phyloP scores from a whole-genome alignment of 345 rosid genomes.

The Acer campestre region DNA sequence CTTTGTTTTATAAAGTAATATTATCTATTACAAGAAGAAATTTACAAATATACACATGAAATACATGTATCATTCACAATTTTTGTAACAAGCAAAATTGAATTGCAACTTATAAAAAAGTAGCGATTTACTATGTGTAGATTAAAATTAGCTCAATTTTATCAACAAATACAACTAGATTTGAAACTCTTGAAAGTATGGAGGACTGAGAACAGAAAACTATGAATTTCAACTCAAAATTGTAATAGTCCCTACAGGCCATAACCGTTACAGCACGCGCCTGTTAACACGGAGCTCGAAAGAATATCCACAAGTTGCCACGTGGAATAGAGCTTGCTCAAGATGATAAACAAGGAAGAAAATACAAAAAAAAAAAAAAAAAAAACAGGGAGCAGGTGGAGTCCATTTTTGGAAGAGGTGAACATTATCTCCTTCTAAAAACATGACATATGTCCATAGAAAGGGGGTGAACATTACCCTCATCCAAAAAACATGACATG shows the following conservation, averaged over 20 bases:
- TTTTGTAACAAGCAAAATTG: not conserved
- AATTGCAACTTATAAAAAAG: not conserved
- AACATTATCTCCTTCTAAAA: too few relatives aligned
- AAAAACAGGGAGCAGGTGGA: not conserved
- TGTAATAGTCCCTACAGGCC: not conserved
- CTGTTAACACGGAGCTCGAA: not conserved
- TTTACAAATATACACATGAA: not conserved
- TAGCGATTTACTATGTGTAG: not conserved
- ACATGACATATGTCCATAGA: too few relatives aligned
- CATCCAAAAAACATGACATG: too few relatives aligned
- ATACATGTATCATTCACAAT: not conserved
- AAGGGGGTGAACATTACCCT: too few relatives aligned
- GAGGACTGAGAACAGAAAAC: not conserved
- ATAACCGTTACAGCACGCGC: not conserved
- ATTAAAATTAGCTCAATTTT: not conserved
- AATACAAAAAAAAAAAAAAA: not conserved
- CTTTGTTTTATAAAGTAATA: not conserved
- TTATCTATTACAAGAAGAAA: not conserved
- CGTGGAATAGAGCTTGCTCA: not conserved
- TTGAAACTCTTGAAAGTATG: not conserved
- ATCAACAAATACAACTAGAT: not conserved
- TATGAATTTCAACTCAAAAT: not conserved
- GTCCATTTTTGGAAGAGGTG: too few relatives aligned
- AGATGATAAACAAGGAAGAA: not conserved
- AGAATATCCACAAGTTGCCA: not conserved